Conservation (phyloP, 192 early-diverging fungal species). For the Coemansia sp. region DNA sequence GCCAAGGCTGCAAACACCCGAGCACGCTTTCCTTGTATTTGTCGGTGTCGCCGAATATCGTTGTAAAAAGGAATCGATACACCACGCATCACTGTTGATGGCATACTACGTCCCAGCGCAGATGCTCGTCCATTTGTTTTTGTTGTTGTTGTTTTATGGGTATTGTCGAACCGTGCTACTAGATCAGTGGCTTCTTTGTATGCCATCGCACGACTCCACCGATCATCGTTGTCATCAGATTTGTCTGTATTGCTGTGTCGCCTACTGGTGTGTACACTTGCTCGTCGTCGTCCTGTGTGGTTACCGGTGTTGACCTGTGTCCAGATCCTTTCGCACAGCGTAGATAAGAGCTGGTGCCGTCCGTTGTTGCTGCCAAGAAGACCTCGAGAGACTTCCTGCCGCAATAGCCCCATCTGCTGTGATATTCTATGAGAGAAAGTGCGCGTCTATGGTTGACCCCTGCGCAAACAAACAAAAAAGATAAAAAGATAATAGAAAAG, state of each 20-base stretch:
- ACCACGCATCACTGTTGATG: conserved; percentile 47
- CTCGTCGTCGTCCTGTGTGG: background rate
- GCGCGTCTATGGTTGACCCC: background rate
- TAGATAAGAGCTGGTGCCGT: background rate
- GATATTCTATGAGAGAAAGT: background rate
- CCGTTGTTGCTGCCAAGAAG: background rate
- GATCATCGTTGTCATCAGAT: background rate
- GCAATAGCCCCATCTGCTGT: background rate
- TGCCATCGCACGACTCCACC: conserved; percentile 33
- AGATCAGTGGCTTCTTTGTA: conserved; percentile 11
- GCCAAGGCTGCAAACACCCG: conserved; percentile 24
- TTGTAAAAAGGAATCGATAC: conserved; percentile 22
- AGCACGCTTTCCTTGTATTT: conserved; percentile 40
- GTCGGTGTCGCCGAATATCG: conserved; percentile 32
- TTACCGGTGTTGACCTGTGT: background rate
- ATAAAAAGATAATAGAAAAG: background rate
- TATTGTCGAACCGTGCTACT: conserved; percentile 14
- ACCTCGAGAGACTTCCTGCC: background rate
- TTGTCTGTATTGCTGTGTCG: background rate
- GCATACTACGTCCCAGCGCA: conserved; percentile 25
- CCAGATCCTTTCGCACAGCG: background rate
- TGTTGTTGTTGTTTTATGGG: background rate
- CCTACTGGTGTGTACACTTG: background rate
- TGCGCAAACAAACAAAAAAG: background rate
- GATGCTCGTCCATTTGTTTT: background rate